These are phyloP conservation scores for Neoscytalidium dimidiatum DNA, from an alignment of 2,329 filamentous ascomycete genomes.

Conservation along the genomic window DNA sequence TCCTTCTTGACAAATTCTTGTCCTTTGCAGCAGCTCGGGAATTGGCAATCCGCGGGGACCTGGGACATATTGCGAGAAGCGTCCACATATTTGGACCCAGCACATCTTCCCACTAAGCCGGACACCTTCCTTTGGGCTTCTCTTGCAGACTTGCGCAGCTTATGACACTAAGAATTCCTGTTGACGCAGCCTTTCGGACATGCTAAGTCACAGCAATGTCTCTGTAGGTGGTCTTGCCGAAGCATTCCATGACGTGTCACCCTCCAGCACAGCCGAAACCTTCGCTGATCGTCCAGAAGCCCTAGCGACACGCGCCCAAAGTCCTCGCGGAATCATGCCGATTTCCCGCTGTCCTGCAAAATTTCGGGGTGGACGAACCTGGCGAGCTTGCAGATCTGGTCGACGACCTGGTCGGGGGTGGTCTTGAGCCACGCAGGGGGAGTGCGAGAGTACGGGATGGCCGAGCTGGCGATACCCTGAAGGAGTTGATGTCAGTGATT, in stretches of 20 bases:
- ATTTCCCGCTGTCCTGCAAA: neutral
- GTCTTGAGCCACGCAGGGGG: constrained; percentile 97
- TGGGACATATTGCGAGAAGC: neutral
- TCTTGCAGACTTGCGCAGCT: too few relatives aligned
- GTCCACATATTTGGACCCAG: neutral
- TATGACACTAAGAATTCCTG: neutral
- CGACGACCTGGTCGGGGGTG: constrained; percentile 96
- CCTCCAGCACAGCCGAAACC: too few relatives aligned
- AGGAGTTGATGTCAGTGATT: constrained; percentile 60
- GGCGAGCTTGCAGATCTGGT: constrained; percentile 98
- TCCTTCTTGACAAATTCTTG: neutral
- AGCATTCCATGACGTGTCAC: neutral
- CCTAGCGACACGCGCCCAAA: neutral
- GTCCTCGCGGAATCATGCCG: neutral
- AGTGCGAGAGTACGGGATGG: constrained; percentile 94
- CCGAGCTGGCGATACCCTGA: constrained; percentile 97
- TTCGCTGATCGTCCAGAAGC: neutral
- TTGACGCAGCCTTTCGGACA: neutral
- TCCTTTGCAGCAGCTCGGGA: neutral
- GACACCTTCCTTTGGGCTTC: neutral
- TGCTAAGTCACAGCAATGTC: neutral
- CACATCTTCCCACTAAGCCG: neutral
- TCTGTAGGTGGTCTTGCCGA: neutral
- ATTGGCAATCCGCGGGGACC: neutral
- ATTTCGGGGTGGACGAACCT: neutral